These are phyloP conservation scores for Tylopilus sp. DNA, from an alignment of 1,284 basidiomycete species.

Conservation along the genomic window DNA sequence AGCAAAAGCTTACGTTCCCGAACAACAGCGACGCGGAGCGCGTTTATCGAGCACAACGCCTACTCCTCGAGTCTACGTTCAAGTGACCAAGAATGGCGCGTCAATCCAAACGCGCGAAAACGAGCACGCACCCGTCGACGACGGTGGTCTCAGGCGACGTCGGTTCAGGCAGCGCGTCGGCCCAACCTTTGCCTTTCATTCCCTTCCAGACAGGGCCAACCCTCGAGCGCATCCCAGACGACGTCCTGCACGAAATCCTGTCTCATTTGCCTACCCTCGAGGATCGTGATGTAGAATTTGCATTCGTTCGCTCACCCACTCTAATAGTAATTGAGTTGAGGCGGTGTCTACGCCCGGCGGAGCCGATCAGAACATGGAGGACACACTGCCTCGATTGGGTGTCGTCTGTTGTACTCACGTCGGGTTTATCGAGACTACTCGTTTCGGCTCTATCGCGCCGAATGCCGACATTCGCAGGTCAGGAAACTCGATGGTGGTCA, in stretches of 20 bases:
- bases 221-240: constrained; percentile 12
- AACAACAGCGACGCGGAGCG: no score
- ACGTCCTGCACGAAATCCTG: constrained; percentile 11
- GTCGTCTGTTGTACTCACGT: no score
- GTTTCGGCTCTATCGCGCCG: no score
- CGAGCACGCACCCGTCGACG: neutral
- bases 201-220: constrained; percentile 5
- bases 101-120: neutral
- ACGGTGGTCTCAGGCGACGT: no score
- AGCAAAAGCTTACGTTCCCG: no score
- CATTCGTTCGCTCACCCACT: constrained; percentile 2
- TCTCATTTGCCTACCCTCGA: constrained; percentile 7
- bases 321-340: neutral
- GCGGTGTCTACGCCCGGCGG: neutral
- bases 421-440: no score
- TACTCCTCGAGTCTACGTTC: no score
- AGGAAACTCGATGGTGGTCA: no score
- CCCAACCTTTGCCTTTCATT: neutral
- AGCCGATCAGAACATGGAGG: no score
- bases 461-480: no score
- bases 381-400: no score
- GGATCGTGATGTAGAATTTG: neutral
- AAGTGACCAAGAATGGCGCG: neutral
- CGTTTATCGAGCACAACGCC: no score
- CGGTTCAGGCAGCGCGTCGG: neutral